Evolutionary conservation across 345 rosid genomes (phyloP).

Genomic region (Salix brachista): DNA sequence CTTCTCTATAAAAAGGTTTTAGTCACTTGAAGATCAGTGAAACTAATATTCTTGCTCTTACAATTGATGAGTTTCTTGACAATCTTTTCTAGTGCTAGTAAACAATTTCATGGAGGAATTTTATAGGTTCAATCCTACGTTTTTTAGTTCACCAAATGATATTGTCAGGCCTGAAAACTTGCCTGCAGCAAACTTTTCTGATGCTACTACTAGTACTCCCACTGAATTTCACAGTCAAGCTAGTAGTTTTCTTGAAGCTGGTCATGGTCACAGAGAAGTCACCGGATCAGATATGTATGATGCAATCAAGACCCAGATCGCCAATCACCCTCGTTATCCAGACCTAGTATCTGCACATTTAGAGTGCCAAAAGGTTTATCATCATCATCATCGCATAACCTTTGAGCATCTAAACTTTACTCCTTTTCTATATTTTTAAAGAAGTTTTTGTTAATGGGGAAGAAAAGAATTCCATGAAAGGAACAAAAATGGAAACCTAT

Average conservation of each 20-base stretch:
- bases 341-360: slow-evolving; percentile 52
- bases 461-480: background rate
- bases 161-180: slow-evolving; percentile 10
- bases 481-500: background rate
- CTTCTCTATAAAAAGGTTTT: background rate
- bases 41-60: background rate
- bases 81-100: background rate
- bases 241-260: slow-evolving; percentile 16
- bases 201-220: background rate
- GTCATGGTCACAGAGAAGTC: slow-evolving; percentile 3
- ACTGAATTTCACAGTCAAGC: slow-evolving; percentile 16
- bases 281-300: slow-evolving; percentile 35
- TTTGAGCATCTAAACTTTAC: background rate
- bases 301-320: slow-evolving; percentile 58
- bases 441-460: background rate
- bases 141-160: slow-evolving; percentile 17
- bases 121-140: slow-evolving; percentile 28
- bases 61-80: background rate
- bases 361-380: slow-evolving; percentile 54
- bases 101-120: slow-evolving; percentile 34
- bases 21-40: background rate
- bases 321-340: slow-evolving; percentile 60
- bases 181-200: slow-evolving; percentile 3
- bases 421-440: background rate
- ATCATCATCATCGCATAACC: background rate